These are phyloP conservation scores for Penicillium janthinellum DNA, from an alignment of 2,329 filamentous ascomycete genomes.

Conservation along the genomic window DNA sequence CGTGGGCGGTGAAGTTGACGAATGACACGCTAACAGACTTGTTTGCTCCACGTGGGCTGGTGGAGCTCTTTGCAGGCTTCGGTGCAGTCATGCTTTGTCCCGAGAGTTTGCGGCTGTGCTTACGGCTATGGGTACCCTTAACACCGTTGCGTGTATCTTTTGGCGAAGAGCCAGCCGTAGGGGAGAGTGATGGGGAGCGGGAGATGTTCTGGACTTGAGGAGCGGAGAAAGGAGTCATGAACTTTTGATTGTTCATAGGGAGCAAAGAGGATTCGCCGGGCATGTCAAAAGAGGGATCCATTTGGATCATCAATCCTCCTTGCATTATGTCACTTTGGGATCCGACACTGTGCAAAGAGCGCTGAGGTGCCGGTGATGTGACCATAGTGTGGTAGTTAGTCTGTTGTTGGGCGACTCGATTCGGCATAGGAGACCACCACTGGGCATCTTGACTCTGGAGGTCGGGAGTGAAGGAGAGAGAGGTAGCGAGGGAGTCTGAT, in stretches of 20 bases:
- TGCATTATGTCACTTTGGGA: conserved; percentile 39
- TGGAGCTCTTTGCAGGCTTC: conserved; percentile 37
- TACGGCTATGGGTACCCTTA: conserved; percentile 39
- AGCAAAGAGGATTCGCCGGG: conserved; percentile 34
- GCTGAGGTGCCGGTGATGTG: conserved; percentile 38
- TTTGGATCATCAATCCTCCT: conserved; percentile 45
- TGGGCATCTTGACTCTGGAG: conserved; percentile 41
- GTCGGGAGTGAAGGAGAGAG: conserved; percentile 44
- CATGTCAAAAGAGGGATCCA: conserved; percentile 41
- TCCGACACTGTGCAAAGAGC: conserved; percentile 31
- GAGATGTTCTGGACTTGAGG: conserved; percentile 32
- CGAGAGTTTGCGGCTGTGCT: conserved; percentile 45
- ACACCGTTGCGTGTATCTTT: conserved; percentile 29
- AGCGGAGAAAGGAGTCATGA: conserved; percentile 33
- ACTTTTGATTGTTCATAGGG: conserved; percentile 27
- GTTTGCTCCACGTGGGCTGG: conserved; percentile 35
- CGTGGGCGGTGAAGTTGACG: conserved; percentile 85
- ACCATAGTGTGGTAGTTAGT: conserved; percentile 40
- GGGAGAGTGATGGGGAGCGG: conserved; percentile 44
- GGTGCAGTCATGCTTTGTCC: conserved; percentile 36
- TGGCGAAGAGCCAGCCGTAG: conserved; percentile 35
- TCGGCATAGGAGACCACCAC: conserved; percentile 46
- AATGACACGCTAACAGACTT: conserved; percentile 63
- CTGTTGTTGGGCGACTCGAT: conserved; percentile 38
- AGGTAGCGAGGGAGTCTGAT: conserved; percentile 41